These are phyloP conservation scores for Monosporozyma yasuniensis DNA, from an alignment of 805 yeast genomes.

Conservation along the genomic window DNA sequence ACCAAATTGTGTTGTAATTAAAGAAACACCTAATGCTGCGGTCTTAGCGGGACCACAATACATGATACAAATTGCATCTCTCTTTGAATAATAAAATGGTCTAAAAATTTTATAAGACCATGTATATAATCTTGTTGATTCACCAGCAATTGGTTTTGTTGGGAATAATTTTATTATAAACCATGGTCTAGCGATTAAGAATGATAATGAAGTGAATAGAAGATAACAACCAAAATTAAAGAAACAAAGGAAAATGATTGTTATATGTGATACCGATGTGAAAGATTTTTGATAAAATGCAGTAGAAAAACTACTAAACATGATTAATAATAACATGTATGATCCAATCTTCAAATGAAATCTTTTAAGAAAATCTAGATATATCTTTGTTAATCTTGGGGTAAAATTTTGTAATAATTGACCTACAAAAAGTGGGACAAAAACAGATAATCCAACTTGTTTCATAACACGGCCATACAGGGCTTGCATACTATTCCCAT, in stretches of 20 bases:
- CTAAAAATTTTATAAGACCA: slow-evolving; percentile 32
- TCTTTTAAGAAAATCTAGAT: slow-evolving; percentile 17
- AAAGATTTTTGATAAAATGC: slow-evolving; percentile 81
- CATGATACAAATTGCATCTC: slow-evolving; percentile 72
- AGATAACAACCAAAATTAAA: slow-evolving; percentile 75
- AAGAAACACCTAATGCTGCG: slow-evolving; percentile 83
- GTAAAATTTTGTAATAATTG: slow-evolving; percentile 66
- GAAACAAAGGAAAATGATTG: slow-evolving; percentile 69
- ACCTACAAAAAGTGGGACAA: slow-evolving; percentile 82
- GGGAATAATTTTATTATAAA: slow-evolving; percentile 38
- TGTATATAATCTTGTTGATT: slow-evolving; percentile 38
- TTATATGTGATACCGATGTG: slow-evolving; percentile 54
- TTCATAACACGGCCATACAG: slow-evolving; percentile 75
- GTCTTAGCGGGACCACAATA: slow-evolving; percentile 91
- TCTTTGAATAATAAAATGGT: slow-evolving; percentile 63
- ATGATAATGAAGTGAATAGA: slow-evolving; percentile 63
- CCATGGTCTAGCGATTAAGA: slow-evolving; percentile 49
- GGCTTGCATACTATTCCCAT: slow-evolving; percentile 39
- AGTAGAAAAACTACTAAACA: slow-evolving; percentile 75
- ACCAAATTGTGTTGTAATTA: slow-evolving; percentile 76
- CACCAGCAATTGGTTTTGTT: slow-evolving; percentile 38
- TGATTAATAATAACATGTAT: slow-evolving; percentile 66
- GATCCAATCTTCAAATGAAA: slow-evolving; percentile 55
- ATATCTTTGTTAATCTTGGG: slow-evolving; percentile 37
- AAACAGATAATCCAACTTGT: slow-evolving; percentile 76